These are phyloP conservation scores for Schizochytrium sp. DNA, from an alignment of 108 stramenopile genomes.

Conservation along the genomic window DNA sequence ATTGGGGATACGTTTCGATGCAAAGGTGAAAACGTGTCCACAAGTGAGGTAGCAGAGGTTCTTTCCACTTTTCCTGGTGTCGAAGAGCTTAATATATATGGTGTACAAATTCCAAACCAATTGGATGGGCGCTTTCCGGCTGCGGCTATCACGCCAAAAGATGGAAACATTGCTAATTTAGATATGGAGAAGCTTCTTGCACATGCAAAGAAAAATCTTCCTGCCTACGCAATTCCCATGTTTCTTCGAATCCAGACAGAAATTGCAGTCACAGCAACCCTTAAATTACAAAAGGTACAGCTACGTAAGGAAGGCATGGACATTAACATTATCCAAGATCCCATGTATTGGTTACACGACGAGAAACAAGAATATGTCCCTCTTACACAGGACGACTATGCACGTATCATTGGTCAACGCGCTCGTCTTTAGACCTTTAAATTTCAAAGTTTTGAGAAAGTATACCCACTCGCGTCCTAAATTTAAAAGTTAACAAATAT, in stretches of 20 bases:
- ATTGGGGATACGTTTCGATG: conserved; percentile 80
- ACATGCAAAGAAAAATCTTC: conserved; percentile 61
- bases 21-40: conserved; percentile 79
- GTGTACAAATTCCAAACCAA: conserved; percentile 66
- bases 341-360: conserved; percentile 36
- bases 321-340: conserved; percentile 24
- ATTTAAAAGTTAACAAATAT: too few relatives aligned
- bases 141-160: conserved; percentile 54
- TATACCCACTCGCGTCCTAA: too few relatives aligned
- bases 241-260: conserved; percentile 67
- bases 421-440: background rate
- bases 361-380: background rate
- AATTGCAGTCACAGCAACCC: conserved; percentile 68
- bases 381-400: conserved; percentile 5
- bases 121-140: conserved; percentile 71
- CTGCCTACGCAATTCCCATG: conserved; percentile 68
- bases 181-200: background rate
- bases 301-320: conserved; percentile 64
- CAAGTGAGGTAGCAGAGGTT: conserved; percentile 74
- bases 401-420: conserved; percentile 3
- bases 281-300: conserved; percentile 73
- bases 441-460: too few relatives aligned
- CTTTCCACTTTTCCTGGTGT: conserved; percentile 64
- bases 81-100: conserved; percentile 73
- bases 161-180: background rate